Evolutionary conservation across 2,329 filamentous ascomycete genomes (phyloP).

Genomic region (Graphilbum ipis-grandicollis): DNA sequence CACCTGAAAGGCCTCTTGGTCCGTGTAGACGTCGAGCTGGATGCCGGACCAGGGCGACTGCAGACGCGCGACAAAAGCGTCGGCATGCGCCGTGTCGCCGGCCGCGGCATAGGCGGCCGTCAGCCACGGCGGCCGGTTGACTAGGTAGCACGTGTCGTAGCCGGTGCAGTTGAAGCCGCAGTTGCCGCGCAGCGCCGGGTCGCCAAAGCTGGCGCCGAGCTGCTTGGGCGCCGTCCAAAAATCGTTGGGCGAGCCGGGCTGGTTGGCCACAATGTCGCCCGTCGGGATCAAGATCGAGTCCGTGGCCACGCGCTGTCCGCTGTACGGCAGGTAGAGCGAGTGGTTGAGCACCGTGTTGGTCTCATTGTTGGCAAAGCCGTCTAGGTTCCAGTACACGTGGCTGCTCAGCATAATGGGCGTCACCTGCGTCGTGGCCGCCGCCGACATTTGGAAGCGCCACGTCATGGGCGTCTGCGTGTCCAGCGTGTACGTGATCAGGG

Average conservation of each 20-base stretch:
- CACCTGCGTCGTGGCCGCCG: conserved; percentile 52
- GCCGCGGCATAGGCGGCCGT: conserved; percentile 41
- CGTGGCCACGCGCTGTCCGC: conserved; percentile 47
- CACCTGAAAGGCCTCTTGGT: conserved; percentile 78
- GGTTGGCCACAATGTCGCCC: conserved; percentile 55
- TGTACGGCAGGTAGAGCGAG: conserved; percentile 56
- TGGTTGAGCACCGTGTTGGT: conserved; percentile 51
- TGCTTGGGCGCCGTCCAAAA: conserved; percentile 73
- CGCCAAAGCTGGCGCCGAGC: conserved; percentile 49
- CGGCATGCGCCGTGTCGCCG: conserved; percentile 34
- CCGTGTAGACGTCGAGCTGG: conserved; percentile 60
- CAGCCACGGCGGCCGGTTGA: conserved; percentile 40
- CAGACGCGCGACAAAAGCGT: conserved; percentile 45
- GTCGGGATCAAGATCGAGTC: conserved; percentile 61
- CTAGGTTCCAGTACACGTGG: conserved; percentile 69
- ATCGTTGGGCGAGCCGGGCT: conserved; percentile 52
- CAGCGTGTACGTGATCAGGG: conserved; percentile 58
- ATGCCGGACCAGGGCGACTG: conserved; percentile 67
- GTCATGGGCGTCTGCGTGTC: conserved; percentile 41
- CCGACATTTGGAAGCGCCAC: conserved; percentile 60
- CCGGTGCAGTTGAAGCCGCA: conserved; percentile 73
- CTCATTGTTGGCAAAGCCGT: conserved; percentile 59
- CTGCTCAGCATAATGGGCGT: conserved; percentile 69
- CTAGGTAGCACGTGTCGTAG: conserved; percentile 57
- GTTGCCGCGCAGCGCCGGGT: conserved; percentile 47